Evolutionary conservation across 1,284 basidiomycete species (phyloP).

Genomic region (Leccinum griseonigrum): DNA sequence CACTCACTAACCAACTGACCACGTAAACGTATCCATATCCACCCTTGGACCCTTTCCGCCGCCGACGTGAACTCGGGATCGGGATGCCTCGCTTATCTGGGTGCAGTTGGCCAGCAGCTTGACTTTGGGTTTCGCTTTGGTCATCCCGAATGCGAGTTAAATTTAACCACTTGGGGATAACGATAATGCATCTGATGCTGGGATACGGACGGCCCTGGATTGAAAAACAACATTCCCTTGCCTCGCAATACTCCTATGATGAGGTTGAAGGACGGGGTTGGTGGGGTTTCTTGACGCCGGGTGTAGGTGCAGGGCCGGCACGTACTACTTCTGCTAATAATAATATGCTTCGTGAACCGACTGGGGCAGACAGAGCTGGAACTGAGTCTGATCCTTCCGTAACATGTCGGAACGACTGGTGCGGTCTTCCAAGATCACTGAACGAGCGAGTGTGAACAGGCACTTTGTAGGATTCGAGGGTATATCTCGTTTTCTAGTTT

Average conservation of each 20-base stretch:
- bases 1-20: constrained; percentile 76
- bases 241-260: constrained; percentile 36
- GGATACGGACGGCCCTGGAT: constrained; percentile 13
- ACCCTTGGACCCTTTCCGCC: constrained; percentile 53
- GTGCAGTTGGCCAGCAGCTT: constrained; percentile 7
- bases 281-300: constrained; percentile 19
- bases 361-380: constrained; percentile 58
- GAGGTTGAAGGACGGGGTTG: constrained; percentile 37
- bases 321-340: constrained; percentile 65
- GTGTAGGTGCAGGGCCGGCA: constrained; percentile 44
- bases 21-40: constrained; percentile 67
- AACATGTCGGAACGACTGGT: constrained; percentile 48
- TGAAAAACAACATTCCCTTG: constrained; percentile 26
- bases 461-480: constrained; percentile 14
- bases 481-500: constrained; percentile 45
- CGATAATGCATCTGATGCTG: constrained; percentile 20
- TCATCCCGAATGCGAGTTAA: constrained; percentile 21
- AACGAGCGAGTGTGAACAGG: constrained; percentile 28
- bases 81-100: constrained; percentile 21
- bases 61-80: constrained; percentile 51
- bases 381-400: constrained; percentile 37
- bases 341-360: constrained; percentile 63
- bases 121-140: constrained; percentile 12
- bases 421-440: constrained; percentile 15
- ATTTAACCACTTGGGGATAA: constrained; percentile 15